Evolutionary conservation across 2,329 filamentous ascomycete species (phyloP).

Genomic region (Colletotrichum zoysiae): DNA sequence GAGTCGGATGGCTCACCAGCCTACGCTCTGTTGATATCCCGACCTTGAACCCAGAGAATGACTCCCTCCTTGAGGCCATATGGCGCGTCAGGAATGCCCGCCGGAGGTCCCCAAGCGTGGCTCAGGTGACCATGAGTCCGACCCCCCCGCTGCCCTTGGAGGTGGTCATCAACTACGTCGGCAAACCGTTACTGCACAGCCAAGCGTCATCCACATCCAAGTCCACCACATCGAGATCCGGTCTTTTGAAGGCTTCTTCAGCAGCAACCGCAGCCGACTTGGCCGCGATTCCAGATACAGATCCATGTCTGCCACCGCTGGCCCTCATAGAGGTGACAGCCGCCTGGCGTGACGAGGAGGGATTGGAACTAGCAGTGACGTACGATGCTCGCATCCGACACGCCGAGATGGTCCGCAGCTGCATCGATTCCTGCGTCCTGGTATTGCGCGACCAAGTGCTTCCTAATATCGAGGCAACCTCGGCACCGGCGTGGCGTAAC

Average conservation of each 20-base stretch:
- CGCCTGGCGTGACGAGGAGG: background rate
- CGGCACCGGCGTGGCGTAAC: background rate
- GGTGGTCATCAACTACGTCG: background rate
- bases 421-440: background rate
- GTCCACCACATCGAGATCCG: too few relatives aligned
- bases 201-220: background rate
- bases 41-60: background rate
- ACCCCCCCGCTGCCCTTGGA: background rate
- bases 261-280: too few relatives aligned
- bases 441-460: background rate
- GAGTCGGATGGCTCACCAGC: background rate
- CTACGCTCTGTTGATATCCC: background rate
- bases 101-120: background rate
- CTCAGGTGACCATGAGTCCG: background rate
- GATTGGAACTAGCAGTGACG: background rate
- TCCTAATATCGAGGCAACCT: background rate
- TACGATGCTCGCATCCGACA: background rate
- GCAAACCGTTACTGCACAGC: background rate
- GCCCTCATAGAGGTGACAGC: background rate
- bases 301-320: background rate
- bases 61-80: background rate
- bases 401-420: background rate
- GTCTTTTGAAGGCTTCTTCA: too few relatives aligned
- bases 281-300: background rate
- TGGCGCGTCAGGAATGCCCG: background rate